phyloP scores from a whole-genome alignment of 2,329 filamentous ascomycete species.

The Penicillium sp. region DNA sequence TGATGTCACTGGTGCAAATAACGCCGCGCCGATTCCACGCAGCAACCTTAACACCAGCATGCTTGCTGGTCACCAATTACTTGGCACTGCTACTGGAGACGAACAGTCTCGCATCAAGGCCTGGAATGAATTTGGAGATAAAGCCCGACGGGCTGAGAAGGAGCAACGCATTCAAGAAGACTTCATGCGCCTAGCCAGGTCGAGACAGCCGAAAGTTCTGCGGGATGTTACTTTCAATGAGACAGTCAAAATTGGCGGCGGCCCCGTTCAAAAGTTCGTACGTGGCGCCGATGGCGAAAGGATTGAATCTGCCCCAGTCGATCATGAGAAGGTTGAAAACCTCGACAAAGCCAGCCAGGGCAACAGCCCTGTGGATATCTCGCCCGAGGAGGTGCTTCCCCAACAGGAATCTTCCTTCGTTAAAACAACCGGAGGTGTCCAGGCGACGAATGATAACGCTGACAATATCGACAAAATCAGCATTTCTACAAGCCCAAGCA shows the following conservation, averaged over 20 bases:
- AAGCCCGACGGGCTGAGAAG: constrained; percentile 20
- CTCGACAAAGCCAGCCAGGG: neutral
- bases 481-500: neutral
- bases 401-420: too few species aligned
- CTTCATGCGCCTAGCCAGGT: neutral
- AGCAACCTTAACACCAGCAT: neutral
- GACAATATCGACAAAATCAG: constrained; percentile 7
- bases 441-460: constrained; percentile 1
- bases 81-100: constrained; percentile 1
- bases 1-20: neutral
- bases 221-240: neutral
- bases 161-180: neutral
- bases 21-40: neutral
- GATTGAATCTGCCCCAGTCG: neutral
- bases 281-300: constrained; percentile 14
- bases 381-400: neutral
- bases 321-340: neutral
- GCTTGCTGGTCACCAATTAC: neutral
- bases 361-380: neutral
- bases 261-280: neutral
- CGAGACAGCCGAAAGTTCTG: neutral
- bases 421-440: neutral
- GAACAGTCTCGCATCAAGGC: constrained; percentile 28
- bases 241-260: neutral
- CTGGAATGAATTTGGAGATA: constrained; percentile 40